phyloP scores from a whole-genome alignment of 805 yeast species.

The Wickerhamomyces alni region DNA sequence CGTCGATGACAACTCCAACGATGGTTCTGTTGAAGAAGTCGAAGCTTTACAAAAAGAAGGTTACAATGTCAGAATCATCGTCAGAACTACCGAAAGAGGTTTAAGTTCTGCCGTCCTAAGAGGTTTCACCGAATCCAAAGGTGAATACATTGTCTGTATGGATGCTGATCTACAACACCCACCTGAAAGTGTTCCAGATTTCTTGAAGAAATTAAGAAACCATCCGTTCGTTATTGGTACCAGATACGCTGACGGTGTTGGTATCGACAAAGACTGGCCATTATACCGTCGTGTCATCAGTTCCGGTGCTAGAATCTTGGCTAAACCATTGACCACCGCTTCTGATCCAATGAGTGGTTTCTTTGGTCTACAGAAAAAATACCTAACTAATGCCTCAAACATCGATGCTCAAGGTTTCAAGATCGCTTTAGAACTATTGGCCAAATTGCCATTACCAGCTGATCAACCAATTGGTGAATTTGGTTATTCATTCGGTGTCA shows the following conservation, averaged over 20 bases:
- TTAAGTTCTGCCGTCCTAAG: constrained; percentile 43
- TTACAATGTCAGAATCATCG: constrained; percentile 42
- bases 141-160: constrained; percentile 44
- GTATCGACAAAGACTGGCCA: constrained; percentile 50
- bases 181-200: constrained; percentile 43
- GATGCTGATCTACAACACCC: constrained; percentile 52
- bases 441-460: constrained; percentile 38
- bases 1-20: constrained; percentile 46
- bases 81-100: constrained; percentile 45
- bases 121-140: constrained; percentile 42
- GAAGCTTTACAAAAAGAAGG: constrained; percentile 38
- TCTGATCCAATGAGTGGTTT: constrained; percentile 51
- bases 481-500: constrained; percentile 46
- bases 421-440: constrained; percentile 42
- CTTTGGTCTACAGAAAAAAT: constrained; percentile 43
- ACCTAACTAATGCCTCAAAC: constrained; percentile 29
- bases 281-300: constrained; percentile 43
- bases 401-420: constrained; percentile 41
- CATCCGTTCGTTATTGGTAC: constrained; percentile 45
- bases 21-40: constrained; percentile 48
- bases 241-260: constrained; percentile 49
- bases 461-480: constrained; percentile 36
- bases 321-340: constrained; percentile 44
- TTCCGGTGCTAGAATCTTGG: constrained; percentile 42
- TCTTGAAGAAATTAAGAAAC: constrained; percentile 33